A percentile compares a stretch with the other conserved stretches of the same genome.
These are phyloP conservation scores for Psilocybe cubensis DNA, from an alignment of 768 basidiomycete species.

Conservation along the genomic window DNA sequence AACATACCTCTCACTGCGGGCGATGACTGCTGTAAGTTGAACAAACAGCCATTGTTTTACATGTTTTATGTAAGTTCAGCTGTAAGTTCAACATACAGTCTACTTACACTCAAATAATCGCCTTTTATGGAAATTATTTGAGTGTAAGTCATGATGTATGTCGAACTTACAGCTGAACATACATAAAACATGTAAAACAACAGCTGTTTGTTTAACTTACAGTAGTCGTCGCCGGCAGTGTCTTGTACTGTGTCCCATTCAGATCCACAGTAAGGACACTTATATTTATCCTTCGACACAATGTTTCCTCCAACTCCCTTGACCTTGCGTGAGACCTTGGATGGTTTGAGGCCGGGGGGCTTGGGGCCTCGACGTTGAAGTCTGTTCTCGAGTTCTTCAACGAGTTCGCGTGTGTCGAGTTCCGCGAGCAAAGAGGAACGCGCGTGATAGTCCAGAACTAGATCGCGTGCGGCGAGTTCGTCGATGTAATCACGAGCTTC, in stretches of 20 bases:
- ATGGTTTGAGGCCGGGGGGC: not conserved
- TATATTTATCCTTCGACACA: not conserved
- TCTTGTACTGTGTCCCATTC: not conserved
- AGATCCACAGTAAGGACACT: not conserved
- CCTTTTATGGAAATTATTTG: no score
- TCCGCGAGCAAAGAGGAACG: not conserved
- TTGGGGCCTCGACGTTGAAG: not conserved
- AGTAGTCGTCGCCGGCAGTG: no score
- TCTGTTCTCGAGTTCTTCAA: not conserved
- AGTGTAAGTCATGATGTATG: no score
- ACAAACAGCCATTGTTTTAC: no score
- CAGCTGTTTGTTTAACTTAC: no score
- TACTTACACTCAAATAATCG: no score
- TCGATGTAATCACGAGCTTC: not conserved
- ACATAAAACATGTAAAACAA: no score
- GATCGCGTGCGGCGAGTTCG: not conserved
- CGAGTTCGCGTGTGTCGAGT: not conserved
- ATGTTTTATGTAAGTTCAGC: no score
- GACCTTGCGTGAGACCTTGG: not conserved
- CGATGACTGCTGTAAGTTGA: no score
- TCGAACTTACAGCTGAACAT: no score
- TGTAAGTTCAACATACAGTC: no score
- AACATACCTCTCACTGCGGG: not conserved
- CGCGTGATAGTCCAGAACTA: not conserved
- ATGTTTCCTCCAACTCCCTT: not conserved